Base-by-base conservation (phyloP, 768 basidiomycete species). In the Suillus subalutaceus region DNA sequence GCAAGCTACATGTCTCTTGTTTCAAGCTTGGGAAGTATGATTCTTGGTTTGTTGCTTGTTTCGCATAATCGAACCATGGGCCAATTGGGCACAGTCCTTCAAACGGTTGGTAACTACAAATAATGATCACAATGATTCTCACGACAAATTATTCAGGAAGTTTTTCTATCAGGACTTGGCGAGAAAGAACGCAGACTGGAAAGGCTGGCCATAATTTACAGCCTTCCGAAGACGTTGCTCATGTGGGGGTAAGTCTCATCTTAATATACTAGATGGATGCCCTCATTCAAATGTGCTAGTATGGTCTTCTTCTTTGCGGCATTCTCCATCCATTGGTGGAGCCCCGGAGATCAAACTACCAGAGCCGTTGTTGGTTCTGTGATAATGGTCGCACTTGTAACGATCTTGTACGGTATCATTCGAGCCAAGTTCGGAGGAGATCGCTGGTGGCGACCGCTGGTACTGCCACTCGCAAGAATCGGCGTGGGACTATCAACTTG, bases 401-500 rank as follows among this genome's bases (percentile, higher is more conserved):
- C 85, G 52, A 79, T 84, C 40, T 44, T 73, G 6, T 86, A 84
- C 83, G 82, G 82, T 65, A 79, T 85, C 43, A 76, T 77, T 46
- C 55, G 66, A n/a, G 63, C 66, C 32, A 63, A 61, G 44, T 48
- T 62, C 37, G 52, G 63, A 56, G 59, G 63, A 38, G 63, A 65
- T 23, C 61, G 61, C 26, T 66, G 67, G 67, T 63, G 67, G 67
- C 58, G 67, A 62, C 23, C 3, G 6, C 9, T 26, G 2, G 15
- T 41, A 10, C 16, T 38, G 18, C 18, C 35, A 35, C 55, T 32
- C 32, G 20, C 30, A 35, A 20, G 18, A n/a, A 23, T 38, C 1
- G 10, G 20, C 12, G 0, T 41, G 26, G 9, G 30, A 41, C 16
- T 41, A 26, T 10, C 9, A 6, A 6, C 5, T 18, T 16, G 6